Evolutionary conservation across 805 yeast species (phyloP).

Genomic region (Candida quercuum): DNA sequence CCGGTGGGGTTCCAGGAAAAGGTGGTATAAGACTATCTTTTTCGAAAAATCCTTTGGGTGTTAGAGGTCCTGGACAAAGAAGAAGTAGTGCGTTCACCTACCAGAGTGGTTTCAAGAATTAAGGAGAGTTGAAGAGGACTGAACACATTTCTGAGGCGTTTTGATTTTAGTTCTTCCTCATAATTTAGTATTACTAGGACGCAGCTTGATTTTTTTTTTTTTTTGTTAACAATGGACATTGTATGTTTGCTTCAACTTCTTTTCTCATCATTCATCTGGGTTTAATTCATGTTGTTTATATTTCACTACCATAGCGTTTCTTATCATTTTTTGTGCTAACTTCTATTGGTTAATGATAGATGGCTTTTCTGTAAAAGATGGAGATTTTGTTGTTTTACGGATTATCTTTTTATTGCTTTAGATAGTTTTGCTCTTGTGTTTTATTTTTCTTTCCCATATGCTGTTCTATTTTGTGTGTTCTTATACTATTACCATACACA

Average conservation of each 20-base stretch:
- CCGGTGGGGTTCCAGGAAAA: slow-evolving; percentile 62
- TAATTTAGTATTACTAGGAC: no score
- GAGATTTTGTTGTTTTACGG: no score
- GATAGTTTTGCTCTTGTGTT: neutral
- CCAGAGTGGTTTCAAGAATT: slow-evolving; percentile 15
- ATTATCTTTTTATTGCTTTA: neutral
- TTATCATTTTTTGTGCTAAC: no score
- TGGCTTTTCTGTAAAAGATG: no score
- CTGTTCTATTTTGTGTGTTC: neutral
- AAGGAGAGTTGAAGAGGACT: no score
- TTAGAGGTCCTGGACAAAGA: slow-evolving; percentile 63
- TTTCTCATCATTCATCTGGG: neutral
- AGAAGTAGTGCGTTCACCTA: slow-evolving; percentile 29
- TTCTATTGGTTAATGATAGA: no score
- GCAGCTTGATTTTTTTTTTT: neutral
- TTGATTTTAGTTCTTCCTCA: neutral
- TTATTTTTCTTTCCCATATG: neutral
- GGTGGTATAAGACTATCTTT: slow-evolving; percentile 94
- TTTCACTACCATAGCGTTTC: no score
- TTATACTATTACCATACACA: no score
- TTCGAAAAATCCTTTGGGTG: slow-evolving; percentile 96
- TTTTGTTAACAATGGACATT: slow-evolving; percentile 1
- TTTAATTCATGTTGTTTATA: no score
- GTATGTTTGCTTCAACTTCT: slow-evolving; percentile 1
- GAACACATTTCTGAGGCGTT: no score